Evolutionary conservation across 2,329 filamentous ascomycete genomes (phyloP).

Genomic region (Talaromyces sp.): DNA sequence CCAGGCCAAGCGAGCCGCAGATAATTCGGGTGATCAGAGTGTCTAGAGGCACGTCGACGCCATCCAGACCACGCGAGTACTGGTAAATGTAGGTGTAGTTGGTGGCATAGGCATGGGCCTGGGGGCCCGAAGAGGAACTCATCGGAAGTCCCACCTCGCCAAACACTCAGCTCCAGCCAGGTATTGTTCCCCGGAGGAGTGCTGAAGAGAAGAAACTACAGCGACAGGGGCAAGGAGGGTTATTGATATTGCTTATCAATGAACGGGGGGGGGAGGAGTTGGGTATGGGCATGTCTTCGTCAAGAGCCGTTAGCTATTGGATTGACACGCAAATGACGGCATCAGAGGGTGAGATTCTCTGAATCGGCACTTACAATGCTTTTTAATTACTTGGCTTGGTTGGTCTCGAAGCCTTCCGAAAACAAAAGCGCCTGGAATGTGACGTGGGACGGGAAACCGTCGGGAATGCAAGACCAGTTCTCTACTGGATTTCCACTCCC

Average conservation of each 20-base stretch:
- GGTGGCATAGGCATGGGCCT: conserved; percentile 20
- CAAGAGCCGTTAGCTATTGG: conserved; percentile 4
- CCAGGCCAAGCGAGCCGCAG: conserved; percentile 29
- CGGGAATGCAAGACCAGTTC: conserved; percentile 4
- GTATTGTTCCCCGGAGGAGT: neutral
- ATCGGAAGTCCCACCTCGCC: conserved; percentile 10
- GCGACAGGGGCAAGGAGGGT: neutral
- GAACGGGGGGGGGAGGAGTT: neutral
- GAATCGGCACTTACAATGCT: neutral
- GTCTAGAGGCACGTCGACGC: conserved; percentile 37
- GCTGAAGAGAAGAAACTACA: neutral
- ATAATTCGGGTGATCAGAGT: conserved; percentile 37
- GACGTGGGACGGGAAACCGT: conserved; percentile 7
- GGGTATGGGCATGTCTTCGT: conserved; percentile 7
- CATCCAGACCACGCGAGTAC: conserved; percentile 35
- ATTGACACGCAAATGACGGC: conserved; percentile 6
- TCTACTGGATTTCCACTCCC: neutral
- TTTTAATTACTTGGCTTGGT: neutral
- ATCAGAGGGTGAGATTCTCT: neutral
- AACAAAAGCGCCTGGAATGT: conserved; percentile 10
- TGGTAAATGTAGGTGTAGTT: conserved; percentile 39
- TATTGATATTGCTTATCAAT: conserved; percentile 1
- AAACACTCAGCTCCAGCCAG: neutral
- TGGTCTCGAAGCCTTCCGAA: conserved; percentile 9
- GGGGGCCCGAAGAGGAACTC: conserved; percentile 11